Evolutionary conservation across 1,284 basidiomycete species (phyloP), one percentile per base, ranked within the genome.

Genomic region (Blastosporella zonata): DNA sequence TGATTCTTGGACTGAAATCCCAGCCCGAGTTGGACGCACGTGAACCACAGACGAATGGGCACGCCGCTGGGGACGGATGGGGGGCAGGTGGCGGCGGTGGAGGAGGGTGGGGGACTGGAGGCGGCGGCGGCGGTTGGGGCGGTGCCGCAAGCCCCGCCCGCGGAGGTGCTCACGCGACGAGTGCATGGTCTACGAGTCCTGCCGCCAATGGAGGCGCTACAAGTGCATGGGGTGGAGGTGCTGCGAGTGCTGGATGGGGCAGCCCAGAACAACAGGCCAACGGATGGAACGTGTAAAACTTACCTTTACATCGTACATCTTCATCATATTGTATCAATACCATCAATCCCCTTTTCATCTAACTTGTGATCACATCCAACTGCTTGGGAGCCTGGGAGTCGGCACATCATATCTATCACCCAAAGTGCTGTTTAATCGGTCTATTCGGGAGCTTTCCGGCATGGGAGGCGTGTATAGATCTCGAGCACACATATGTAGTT

Each of bases 1-100:
- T 94, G 50, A 85, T 93, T 46, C 72, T 89, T 38, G 84, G 82
- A 12, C 74, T 90, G 13, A 87, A 87, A 62, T 70, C 74, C 5
- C 78, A 77, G 46, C 75, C 79, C n/a, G 84, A 85, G 46, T 63
- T 75, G 40, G 81, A 82, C 51, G 67, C 70, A 58, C 59, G 73
- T 20, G 66, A 70, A 38, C 69, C 60, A 50, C 48, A 66, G 29
- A 58, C 62, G 15, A 73, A 70, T 55, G 70, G 70, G 6, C 64
- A 70, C 43, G 54, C 65, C 6, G 57, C 57, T 43, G 62, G 64
- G 40, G 58, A 57, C 23, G 55, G 64, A 29, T 77, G 76, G 71
- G 62, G 65, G 13, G 43, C 35, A 21, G 49, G 56, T 34, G 47
- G 49, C 6, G 52, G 52, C 20, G 47, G 52, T 23, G 62, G 66